A percentile compares a stretch with the other conserved stretches of the same genome.
Evolutionary conservation across 2,329 filamentous ascomycete species (phyloP).

Genomic region (Aspergillus proliferans): DNA sequence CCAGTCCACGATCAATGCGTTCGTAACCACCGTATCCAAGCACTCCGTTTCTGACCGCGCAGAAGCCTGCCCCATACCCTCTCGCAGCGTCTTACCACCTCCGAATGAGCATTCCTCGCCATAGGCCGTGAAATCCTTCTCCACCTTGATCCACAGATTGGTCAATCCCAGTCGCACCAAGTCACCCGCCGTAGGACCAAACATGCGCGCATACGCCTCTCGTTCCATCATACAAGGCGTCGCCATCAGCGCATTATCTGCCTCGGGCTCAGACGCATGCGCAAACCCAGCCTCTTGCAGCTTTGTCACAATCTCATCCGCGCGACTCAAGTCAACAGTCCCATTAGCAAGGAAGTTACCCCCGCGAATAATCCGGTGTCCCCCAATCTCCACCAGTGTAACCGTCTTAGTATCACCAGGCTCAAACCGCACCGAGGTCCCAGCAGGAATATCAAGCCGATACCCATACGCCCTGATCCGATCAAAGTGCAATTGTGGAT

Average conservation of each 20-base stretch:
- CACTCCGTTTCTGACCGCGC: slow-evolving; percentile 65
- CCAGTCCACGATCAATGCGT: slow-evolving; percentile 86
- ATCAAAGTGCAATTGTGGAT: slow-evolving; percentile 84
- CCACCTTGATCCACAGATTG: slow-evolving; percentile 83
- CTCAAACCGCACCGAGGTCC: slow-evolving; percentile 89
- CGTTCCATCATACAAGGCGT: slow-evolving; percentile 67
- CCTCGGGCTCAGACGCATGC: slow-evolving; percentile 62
- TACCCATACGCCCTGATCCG: slow-evolving; percentile 75
- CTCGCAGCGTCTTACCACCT: slow-evolving; percentile 84
- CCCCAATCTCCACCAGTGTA: slow-evolving; percentile 80
- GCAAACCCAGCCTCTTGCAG: slow-evolving; percentile 70
- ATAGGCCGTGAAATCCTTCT: slow-evolving; percentile 75
- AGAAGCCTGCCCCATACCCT: slow-evolving; percentile 91
- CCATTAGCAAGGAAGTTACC: slow-evolving; percentile 77
- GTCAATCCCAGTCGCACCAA: slow-evolving; percentile 74
- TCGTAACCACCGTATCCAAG: slow-evolving; percentile 80
- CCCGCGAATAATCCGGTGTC: slow-evolving; percentile 70
- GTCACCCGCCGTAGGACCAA: slow-evolving; percentile 86
- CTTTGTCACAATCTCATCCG: slow-evolving; percentile 59
- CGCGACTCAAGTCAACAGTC: slow-evolving; percentile 57
- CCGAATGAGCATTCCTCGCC: slow-evolving; percentile 95
- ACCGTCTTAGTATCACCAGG: slow-evolving; percentile 89
- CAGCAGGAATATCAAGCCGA: slow-evolving; percentile 81
- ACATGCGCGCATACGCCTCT: slow-evolving; percentile 77
- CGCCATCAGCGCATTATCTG: slow-evolving; percentile 48